Percentiles rank a stretch among this genome's conserved stretches.
phyloP scores from a whole-genome alignment of 2,329 filamentous ascomycete species.

The Neonectria faginata region DNA sequence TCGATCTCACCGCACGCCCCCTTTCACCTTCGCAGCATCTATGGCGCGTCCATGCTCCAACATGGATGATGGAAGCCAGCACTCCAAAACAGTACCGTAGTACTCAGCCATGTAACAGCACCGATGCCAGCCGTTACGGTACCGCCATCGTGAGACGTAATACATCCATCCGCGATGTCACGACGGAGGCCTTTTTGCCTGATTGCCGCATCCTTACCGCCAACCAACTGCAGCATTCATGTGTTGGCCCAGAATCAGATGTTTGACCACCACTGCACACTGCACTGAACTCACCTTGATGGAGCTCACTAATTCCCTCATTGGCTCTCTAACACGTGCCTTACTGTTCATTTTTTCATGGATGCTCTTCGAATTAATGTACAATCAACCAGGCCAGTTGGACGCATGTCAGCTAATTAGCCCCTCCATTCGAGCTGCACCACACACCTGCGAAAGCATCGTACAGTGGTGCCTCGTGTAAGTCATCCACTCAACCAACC shows the following conservation, averaged over 20 bases:
- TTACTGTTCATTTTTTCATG: no score
- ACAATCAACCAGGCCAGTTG: neutral
- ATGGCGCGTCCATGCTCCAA: slow-evolving; percentile 10
- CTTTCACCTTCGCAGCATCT: slow-evolving; percentile 3
- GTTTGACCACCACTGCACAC: slow-evolving; percentile 17
- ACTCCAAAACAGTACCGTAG: neutral
- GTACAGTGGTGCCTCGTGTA: neutral
- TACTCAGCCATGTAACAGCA: neutral
- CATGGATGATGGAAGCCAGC: slow-evolving; percentile 1
- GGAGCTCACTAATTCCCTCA: slow-evolving; percentile 15
- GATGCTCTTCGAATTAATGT: neutral
- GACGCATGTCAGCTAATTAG: neutral
- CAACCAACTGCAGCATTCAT: neutral
- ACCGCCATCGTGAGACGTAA: slow-evolving; percentile 22
- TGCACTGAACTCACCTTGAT: neutral
- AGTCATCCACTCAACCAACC: neutral
- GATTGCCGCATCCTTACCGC: neutral
- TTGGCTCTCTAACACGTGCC: slow-evolving; percentile 8
- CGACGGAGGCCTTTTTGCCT: slow-evolving; percentile 8
- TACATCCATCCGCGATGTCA: slow-evolving; percentile 19
- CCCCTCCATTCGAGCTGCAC: neutral
- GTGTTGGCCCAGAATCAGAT: slow-evolving; percentile 13
- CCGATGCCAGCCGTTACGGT: neutral
- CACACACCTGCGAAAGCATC: neutral
- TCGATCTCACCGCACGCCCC: slow-evolving; percentile 26